Evolutionary conservation across 2,329 filamentous ascomycete genomes (phyloP), one percentile per base, ranked within the genome.

Genomic region (Colletotrichum sp.): DNA sequence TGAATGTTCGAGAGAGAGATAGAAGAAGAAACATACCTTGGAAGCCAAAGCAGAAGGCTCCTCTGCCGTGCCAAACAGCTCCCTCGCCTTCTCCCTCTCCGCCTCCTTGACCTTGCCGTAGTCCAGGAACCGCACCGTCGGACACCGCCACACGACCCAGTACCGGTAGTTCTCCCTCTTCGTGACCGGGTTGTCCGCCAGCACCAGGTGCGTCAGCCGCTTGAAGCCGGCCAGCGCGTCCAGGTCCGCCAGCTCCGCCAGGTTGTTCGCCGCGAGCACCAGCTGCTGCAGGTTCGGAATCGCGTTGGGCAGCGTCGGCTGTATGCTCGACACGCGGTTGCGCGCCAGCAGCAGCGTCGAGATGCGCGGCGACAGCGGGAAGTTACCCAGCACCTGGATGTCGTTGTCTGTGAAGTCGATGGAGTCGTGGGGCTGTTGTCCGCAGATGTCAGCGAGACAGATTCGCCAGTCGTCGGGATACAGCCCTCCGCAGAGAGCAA

Each of bases 361-460:
- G 81, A 99, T 90, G 80, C 97, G 94, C 62, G 95, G 96, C 72
- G 95, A 96, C 67, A 98, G 92, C 5, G 97, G 97, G 84, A 99
- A 98, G 88, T 98, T 98, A 79, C 93, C 94, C 78, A 99, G 91
- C 66, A 94, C 89, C 80, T 95, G 92, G 82, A 99, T 96, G 86
- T 98, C 96, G 86, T 99, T 99, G 89, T 99, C 97, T 86, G 97
- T 99, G 82, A 99, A 94, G 88, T 99, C 97, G 89, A 99, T 98
- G 79, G 95, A 93, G 89, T 99, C 97, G 91, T 98, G 96, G 81
- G 96, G 95, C 95, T 98, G 81, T 18, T 10, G 18, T 44, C 28
- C 39, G 1, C 39, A 4, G 18, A 15, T 18, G 34, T 44, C 34
- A 67, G 64, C n/a, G 12, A 28, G 34, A 36, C 26, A 7, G 21